These are phyloP conservation scores for Rhinocladiella similis DNA, from an alignment of 2,329 filamentous ascomycete genomes.

Conservation along the genomic window DNA sequence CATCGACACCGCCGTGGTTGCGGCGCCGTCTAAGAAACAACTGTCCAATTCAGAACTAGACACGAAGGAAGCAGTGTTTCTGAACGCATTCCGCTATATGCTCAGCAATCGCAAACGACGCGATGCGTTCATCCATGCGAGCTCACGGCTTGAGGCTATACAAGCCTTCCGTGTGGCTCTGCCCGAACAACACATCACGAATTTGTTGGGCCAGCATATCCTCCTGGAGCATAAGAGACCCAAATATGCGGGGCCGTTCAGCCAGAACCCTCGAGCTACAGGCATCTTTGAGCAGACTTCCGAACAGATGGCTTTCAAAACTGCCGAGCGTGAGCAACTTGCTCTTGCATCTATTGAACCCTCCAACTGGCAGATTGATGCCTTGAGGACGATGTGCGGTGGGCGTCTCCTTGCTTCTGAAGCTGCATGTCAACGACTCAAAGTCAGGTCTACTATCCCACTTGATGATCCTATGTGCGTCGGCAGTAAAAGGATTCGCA, in stretches of 20 bases:
- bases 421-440: conserved; percentile 37
- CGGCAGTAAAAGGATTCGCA: conserved; percentile 56
- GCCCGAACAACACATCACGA: conserved; percentile 70
- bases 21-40: conserved; percentile 45
- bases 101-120: conserved; percentile 63
- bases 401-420: conserved; percentile 60
- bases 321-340: conserved; percentile 73
- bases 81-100: conserved; percentile 83
- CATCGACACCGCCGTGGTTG: conserved; percentile 6
- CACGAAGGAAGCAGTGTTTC: conserved; percentile 69
- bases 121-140: conserved; percentile 83
- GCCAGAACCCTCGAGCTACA: conserved; percentile 70
- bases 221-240: conserved; percentile 69
- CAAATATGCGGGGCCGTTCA: conserved; percentile 68
- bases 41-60: conserved; percentile 43
- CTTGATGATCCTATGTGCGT: conserved; percentile 29
- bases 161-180: conserved; percentile 79
- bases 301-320: conserved; percentile 40
- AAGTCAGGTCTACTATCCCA: conserved; percentile 29
- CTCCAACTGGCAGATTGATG: conserved; percentile 63
- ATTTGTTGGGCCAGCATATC: conserved; percentile 82
- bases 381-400: conserved; percentile 60
- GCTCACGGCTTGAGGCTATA: conserved; percentile 82
- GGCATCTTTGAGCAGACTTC: conserved; percentile 43
- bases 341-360: conserved; percentile 69